Conservation (phyloP, 768 basidiomycete genomes). For the Suillus occidentalis region DNA sequence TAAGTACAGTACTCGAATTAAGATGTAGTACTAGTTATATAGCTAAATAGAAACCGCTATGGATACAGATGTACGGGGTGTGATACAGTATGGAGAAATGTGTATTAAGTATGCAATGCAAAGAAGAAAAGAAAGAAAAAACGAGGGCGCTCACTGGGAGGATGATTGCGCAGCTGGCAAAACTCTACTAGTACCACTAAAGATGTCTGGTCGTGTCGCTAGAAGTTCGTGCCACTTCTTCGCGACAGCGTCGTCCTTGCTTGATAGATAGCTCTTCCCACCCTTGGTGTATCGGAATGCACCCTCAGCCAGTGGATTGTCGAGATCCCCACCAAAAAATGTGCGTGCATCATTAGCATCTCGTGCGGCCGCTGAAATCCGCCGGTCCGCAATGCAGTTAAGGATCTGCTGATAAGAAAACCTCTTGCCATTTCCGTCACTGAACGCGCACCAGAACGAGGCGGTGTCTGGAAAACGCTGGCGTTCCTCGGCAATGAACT, state of each 20-base stretch:
- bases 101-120: too few species aligned
- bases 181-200: too few species aligned
- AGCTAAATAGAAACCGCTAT: too few species aligned
- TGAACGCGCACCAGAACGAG: constrained; percentile 17
- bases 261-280: constrained; percentile 3
- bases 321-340: constrained; percentile 14
- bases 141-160: too few species aligned
- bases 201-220: background rate
- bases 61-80: too few species aligned
- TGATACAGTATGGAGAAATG: too few species aligned
- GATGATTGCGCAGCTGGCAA: too few species aligned
- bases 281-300: constrained; percentile 14
- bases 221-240: constrained; percentile 10
- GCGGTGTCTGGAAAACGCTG: constrained; percentile 4
- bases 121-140: too few species aligned
- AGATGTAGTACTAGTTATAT: too few species aligned
- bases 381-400: background rate
- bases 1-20: too few species aligned
- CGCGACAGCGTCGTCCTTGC: constrained; percentile 13
- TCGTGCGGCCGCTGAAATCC: background rate
- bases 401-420: constrained; percentile 14
- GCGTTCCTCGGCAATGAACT: constrained; percentile 11
- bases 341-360: constrained; percentile 13
- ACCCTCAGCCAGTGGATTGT: background rate
- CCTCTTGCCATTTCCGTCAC: constrained; percentile 9